A percentile compares a stretch with the other conserved stretches of the same genome.
phyloP scores from a whole-genome alignment of 2,329 filamentous ascomycete genomes.

The Botryotinia narcissicola region DNA sequence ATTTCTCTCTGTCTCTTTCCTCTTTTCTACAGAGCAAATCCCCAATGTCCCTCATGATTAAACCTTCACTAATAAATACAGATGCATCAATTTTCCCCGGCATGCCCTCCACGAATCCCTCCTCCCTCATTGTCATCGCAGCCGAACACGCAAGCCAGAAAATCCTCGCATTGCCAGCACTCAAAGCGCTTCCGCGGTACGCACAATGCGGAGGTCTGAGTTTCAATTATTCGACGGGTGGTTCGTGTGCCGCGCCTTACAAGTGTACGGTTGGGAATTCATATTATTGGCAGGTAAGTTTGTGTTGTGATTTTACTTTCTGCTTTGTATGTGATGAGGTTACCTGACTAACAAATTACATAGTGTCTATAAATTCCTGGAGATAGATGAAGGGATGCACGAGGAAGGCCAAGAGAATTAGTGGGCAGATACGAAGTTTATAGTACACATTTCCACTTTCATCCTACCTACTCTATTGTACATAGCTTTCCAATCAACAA shows the following conservation, averaged over 20 bases:
- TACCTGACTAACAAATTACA: not conserved
- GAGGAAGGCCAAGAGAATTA: not conserved
- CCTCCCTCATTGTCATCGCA: constrained; percentile 61
- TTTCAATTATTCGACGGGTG: constrained; percentile 22
- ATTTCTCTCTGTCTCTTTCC: not conserved
- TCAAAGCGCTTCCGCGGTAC: constrained; percentile 22
- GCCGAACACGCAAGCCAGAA: constrained; percentile 49
- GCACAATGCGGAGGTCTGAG: constrained; percentile 32
- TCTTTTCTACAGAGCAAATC: constrained; percentile 41
- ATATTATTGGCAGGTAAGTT: constrained; percentile 28
- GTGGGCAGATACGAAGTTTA: not conserved
- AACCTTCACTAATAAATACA: not conserved
- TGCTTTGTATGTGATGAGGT: no score
- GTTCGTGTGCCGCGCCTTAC: constrained; percentile 22
- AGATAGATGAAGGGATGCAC: not conserved
- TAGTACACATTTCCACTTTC: not conserved
- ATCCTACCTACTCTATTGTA: not conserved
- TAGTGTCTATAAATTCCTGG: not conserved
- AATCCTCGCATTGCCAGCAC: constrained; percentile 32
- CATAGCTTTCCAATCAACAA: not conserved
- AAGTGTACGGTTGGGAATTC: constrained; percentile 28
- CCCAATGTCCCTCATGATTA: not conserved
- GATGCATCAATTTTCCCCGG: constrained; percentile 59
- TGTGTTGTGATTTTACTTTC: no score
- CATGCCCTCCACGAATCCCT: constrained; percentile 66